Percentiles rank a stretch among this genome's conserved stretches.
These are phyloP conservation scores for Umbelopsis vinacea DNA, from an alignment of 192 early-diverging fungal genomes.

Conservation along the genomic window DNA sequence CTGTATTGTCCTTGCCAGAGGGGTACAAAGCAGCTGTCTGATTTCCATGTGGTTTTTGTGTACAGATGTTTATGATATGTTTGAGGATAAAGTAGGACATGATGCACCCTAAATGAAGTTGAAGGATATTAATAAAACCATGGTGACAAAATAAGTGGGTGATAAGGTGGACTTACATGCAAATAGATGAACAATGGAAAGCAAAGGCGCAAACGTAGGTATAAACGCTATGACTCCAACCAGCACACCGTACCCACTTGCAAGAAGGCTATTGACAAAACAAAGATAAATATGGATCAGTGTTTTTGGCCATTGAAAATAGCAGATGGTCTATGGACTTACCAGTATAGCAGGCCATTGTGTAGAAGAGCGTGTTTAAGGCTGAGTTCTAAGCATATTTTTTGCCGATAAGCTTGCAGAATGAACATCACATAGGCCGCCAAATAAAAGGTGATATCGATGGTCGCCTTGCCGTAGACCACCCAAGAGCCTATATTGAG, in stretches of 20 bases:
- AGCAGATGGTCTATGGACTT: not conserved
- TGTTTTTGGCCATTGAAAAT: not conserved
- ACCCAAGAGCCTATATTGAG: not conserved
- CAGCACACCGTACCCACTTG: not conserved
- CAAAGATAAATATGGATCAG: not conserved
- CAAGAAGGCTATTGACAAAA: not conserved
- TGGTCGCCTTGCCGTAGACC: not conserved
- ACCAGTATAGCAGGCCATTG: constrained; percentile 1
- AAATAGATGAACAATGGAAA: constrained; percentile 1
- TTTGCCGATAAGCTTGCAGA: not conserved
- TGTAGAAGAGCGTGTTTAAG: not conserved
- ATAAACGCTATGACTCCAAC: not conserved
- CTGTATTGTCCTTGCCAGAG: not conserved
- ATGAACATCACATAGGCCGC: not conserved
- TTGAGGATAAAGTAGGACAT: constrained; percentile 3
- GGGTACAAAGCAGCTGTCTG: not conserved
- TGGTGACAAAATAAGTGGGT: not conserved
- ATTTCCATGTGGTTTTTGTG: not conserved
- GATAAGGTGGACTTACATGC: not conserved
- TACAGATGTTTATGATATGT: not conserved
- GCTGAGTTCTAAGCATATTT: not conserved
- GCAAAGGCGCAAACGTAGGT: not conserved
- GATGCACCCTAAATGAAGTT: not conserved
- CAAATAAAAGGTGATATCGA: not conserved
- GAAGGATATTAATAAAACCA: not conserved